Percentiles rank a stretch among this genome's conserved stretches.
These are phyloP conservation scores for Microcos paniculata DNA, from an alignment of 345 rosid species.

Conservation along the genomic window DNA sequence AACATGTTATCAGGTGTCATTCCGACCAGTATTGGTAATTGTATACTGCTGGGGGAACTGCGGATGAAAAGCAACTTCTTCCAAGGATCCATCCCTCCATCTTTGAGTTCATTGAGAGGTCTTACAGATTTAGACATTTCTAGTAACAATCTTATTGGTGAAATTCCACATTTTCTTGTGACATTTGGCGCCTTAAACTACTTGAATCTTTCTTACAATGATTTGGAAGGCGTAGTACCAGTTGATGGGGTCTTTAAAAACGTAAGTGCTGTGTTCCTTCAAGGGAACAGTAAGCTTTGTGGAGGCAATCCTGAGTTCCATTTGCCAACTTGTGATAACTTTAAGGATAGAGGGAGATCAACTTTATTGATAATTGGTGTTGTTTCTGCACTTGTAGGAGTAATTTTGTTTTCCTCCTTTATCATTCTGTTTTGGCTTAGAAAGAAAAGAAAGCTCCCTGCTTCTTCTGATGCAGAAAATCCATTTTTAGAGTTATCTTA, in stretches of 20 bases:
- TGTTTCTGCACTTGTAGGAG: neutral
- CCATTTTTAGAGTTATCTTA: neutral
- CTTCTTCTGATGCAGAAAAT: neutral
- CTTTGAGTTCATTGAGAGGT: neutral
- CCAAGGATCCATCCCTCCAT: constrained; percentile 1
- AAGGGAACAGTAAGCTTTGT: no score
- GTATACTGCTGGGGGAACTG: neutral
- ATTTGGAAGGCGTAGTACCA: neutral
- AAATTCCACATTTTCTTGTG: neutral
- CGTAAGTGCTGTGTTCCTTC: no score
- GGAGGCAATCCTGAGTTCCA: no score
- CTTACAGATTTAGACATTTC: neutral
- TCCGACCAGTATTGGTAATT: neutral
- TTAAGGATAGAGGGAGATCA: no score
- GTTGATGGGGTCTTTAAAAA: neutral
- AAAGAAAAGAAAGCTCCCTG: neutral
- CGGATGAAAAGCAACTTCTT: neutral
- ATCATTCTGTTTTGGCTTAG: neutral
- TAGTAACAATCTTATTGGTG: neutral
- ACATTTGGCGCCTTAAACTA: neutral
- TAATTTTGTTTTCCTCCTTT: neutral
- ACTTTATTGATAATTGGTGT: neutral
- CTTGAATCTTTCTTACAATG: neutral
- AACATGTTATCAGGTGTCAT: constrained; percentile 9
- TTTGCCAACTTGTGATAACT: no score